phyloP scores from a whole-genome alignment of 139 green algal genomes.

The Chlorella sorokiniana region DNA sequence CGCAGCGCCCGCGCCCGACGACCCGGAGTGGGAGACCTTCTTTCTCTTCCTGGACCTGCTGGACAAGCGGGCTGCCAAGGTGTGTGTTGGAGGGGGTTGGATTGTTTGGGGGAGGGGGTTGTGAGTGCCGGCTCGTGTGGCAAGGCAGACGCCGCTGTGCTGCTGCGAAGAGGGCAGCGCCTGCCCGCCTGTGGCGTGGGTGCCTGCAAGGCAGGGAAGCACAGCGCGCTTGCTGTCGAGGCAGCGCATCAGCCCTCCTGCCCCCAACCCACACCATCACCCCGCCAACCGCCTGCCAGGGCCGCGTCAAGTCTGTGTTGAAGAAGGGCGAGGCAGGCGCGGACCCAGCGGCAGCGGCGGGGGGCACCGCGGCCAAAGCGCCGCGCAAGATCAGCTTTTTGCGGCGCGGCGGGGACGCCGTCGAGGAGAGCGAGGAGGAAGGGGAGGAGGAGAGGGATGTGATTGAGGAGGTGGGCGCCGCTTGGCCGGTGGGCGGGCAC shows the following conservation, averaged over 20 bases:
- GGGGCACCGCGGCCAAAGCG: not conserved
- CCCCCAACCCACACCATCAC: no score
- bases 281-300: no score
- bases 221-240: no score
- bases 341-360: not conserved
- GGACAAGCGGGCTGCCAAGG: slow-evolving; percentile 32
- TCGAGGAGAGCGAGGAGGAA: slow-evolving; percentile 14
- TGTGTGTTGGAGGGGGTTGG: not conserved
- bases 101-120: not conserved
- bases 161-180: not conserved
- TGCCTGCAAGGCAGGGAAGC: no score
- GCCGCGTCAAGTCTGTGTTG: slow-evolving; percentile 13
- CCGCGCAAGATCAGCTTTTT: slow-evolving; percentile 22
- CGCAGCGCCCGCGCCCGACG: not conserved
- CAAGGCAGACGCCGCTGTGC: not conserved
- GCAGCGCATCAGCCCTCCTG: no score
- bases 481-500: not conserved
- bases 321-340: not conserved
- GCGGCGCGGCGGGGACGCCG: not conserved
- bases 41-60: slow-evolving; percentile 38
- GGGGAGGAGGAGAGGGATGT: not conserved
- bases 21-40: slow-evolving; percentile 33
- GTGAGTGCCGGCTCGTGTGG: not conserved
- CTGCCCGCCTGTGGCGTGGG: no score
- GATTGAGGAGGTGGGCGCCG: not conserved